These are phyloP conservation scores for Russula compacta DNA, from an alignment of 768 basidiomycete species.

Conservation along the genomic window DNA sequence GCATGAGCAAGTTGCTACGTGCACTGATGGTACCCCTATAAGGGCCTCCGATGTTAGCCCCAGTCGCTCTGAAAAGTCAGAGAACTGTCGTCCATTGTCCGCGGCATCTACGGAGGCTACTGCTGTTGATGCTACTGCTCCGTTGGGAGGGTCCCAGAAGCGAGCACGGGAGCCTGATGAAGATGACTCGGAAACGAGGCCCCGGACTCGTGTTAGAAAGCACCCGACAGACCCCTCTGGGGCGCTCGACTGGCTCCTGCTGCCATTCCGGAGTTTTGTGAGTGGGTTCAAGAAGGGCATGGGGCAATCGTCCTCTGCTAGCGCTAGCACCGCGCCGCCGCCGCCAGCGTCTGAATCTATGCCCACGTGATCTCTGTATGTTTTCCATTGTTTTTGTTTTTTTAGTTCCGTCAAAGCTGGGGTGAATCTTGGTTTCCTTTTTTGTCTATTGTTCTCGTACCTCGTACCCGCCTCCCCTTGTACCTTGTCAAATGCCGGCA, in stretches of 20 bases:
- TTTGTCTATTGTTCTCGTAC: conserved; percentile 2
- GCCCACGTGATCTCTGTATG: conserved; percentile 3
- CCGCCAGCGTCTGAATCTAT: not conserved
- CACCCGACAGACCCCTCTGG: conserved; percentile 37
- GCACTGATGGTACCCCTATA: not conserved
- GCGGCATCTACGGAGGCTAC: conserved; percentile 32
- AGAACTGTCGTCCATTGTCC: conserved; percentile 21
- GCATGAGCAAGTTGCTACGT: not conserved
- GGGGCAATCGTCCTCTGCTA: not conserved
- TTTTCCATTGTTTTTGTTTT: not conserved
- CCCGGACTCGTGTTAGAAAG: conserved; percentile 43
- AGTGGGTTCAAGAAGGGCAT: conserved; percentile 16
- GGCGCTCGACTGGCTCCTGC: conserved; percentile 11
- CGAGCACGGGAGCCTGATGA: conserved; percentile 37
- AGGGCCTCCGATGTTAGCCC: conserved; percentile 1
- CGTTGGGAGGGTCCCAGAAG: conserved; percentile 33
- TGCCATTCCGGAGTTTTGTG: conserved; percentile 18
- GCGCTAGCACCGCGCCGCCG: not conserved
- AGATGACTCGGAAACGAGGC: conserved; percentile 33
- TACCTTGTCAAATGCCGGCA: conserved; percentile 6
- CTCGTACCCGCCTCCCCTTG: not conserved
- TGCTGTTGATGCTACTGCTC: conserved; percentile 25
- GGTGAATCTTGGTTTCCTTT: conserved; percentile 3
- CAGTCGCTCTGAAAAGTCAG: conserved; percentile 10
- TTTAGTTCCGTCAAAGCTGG: conserved; percentile 2